Conservation (phyloP, 2,329 filamentous ascomycete genomes). For the Juglanconis juglandina region DNA sequence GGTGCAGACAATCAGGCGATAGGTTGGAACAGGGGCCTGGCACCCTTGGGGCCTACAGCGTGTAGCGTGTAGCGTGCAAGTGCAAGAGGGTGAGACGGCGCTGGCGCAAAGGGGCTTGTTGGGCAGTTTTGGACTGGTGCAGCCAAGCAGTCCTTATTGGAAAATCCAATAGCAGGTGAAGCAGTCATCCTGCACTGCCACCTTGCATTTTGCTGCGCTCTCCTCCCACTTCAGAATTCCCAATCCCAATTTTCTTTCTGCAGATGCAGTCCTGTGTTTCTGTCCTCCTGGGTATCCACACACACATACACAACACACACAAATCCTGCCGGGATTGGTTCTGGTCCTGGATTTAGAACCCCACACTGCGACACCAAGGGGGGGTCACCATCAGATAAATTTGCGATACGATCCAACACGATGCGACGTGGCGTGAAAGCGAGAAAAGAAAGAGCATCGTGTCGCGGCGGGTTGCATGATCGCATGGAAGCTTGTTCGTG, state of each 20-base stretch:
- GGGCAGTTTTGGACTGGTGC: conserved; percentile 8
- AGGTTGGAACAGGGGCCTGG: neutral
- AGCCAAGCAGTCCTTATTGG: neutral
- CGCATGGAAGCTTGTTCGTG: neutral
- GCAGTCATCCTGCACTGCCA: neutral
- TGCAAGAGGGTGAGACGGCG: conserved; percentile 15
- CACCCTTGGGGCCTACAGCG: neutral
- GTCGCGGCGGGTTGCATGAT: neutral
- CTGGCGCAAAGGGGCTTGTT: conserved; percentile 11
- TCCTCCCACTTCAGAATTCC: neutral
- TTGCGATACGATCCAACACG: neutral
- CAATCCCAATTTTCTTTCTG: neutral
- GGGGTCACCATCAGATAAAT: neutral
- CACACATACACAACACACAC: no score
- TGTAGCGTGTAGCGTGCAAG: neutral
- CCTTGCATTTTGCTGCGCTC: neutral
- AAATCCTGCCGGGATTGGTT: neutral
- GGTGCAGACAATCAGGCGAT: conserved; percentile 12
- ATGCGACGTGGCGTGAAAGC: neutral
- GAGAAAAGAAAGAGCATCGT: neutral
- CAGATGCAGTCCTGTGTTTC: neutral
- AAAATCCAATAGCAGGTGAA: neutral
- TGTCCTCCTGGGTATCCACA: neutral
- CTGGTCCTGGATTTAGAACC: conserved; percentile 2
- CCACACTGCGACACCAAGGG: neutral